phyloP scores from a whole-genome alignment of 495 filamentous ascomycete genomes.

The Hypoxylon fuscum region DNA sequence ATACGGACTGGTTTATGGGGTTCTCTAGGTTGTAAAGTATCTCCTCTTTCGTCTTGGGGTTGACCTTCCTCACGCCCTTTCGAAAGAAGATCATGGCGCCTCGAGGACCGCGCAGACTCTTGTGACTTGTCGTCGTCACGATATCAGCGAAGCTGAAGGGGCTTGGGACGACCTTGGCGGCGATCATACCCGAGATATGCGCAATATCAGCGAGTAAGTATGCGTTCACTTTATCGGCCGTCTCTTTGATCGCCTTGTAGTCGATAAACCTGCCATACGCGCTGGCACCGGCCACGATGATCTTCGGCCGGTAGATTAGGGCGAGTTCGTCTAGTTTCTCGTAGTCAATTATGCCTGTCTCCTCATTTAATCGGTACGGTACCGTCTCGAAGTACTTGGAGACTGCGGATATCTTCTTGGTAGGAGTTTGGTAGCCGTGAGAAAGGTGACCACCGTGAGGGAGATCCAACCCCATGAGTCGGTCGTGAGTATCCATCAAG shows the following conservation, averaged over 20 bases:
- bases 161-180: conserved; percentile 85
- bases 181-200: conserved; percentile 95
- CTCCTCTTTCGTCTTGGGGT: conserved; percentile 84
- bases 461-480: conserved; percentile 96
- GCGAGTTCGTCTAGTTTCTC: conserved; percentile 86
- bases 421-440: conserved; percentile 96
- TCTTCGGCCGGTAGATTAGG: conserved; percentile 87
- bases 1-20: conserved; percentile 95
- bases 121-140: conserved; percentile 98
- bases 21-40: conserved; percentile 91
- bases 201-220: conserved; percentile 97
- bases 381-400: conserved; percentile 99
- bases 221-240: conserved; percentile 87
- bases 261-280: conserved; percentile 96
- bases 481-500: conserved; percentile 88
- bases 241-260: conserved; percentile 85
- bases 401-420: conserved; percentile 97
- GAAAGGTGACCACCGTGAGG: conserved; percentile 97
- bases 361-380: conserved; percentile 90
- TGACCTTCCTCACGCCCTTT: conserved; percentile 83
- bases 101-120: conserved; percentile 91
- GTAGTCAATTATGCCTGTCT: conserved; percentile 94
- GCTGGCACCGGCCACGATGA: conserved; percentile 93
- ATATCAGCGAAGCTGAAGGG: conserved; percentile 93
- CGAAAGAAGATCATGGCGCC: conserved; percentile 99